These are phyloP conservation scores for Firmiana major DNA, from an alignment of 345 rosid species.

Conservation along the genomic window DNA sequence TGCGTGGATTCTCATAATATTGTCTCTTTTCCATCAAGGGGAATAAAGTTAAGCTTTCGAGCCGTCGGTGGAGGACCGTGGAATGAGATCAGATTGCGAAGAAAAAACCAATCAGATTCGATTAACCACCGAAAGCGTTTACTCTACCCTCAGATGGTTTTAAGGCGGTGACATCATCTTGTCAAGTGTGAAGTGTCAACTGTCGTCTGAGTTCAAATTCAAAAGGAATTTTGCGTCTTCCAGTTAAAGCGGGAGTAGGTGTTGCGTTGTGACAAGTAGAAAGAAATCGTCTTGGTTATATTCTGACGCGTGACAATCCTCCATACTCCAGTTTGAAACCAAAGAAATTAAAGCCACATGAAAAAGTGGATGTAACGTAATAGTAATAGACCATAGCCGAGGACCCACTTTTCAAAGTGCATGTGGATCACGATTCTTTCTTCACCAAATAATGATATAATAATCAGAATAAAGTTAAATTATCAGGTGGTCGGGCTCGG, in stretches of 20 bases:
- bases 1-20: too few species aligned
- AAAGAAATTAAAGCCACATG: constrained; percentile 1
- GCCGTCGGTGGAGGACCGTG: too few species aligned
- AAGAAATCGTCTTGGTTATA: background rate
- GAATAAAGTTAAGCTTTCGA: too few species aligned
- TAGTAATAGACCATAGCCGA: background rate
- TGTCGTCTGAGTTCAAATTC: background rate
- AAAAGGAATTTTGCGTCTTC: background rate
- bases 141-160: too few species aligned
- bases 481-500: constrained; percentile 26
- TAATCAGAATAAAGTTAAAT: constrained; percentile 25
- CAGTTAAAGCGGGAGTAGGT: constrained; percentile 9
- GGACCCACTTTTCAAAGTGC: constrained; percentile 19
- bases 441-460: background rate
- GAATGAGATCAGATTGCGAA: too few species aligned
- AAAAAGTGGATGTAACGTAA: too few species aligned
- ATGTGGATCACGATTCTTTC: constrained; percentile 31
- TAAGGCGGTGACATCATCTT: background rate
- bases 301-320: background rate
- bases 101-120: background rate
- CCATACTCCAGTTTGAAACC: background rate
- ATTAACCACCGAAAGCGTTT: too few species aligned
- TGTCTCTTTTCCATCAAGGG: too few species aligned
- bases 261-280: background rate
- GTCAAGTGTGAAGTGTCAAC: background rate